Percentiles rank a stretch among this genome's conserved stretches.
Evolutionary conservation across 169 alveolate genomes (phyloP).

Genomic region (Besnoitia besnoiti): DNA sequence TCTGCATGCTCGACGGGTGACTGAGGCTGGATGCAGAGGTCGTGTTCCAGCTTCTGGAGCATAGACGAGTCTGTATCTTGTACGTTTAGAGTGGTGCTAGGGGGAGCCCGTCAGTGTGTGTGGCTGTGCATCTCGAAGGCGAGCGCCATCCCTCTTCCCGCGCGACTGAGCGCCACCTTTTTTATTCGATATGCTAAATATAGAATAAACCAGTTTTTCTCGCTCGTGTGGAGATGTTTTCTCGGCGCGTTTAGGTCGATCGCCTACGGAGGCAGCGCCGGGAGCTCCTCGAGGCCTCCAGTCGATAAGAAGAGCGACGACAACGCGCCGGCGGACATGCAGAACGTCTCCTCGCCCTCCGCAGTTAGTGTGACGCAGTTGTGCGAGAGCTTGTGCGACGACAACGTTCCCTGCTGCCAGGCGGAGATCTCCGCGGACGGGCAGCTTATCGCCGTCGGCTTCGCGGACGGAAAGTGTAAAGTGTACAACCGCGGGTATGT

Average conservation of each 20-base stretch:
- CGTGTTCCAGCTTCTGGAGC: too few relatives aligned
- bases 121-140: too few relatives aligned
- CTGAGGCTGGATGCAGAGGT: too few relatives aligned
- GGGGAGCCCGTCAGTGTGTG: too few relatives aligned
- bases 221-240: too few relatives aligned
- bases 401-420: conserved; percentile 52
- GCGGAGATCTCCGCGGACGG: conserved; percentile 22
- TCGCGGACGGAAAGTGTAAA: conserved; percentile 50
- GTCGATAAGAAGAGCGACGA: conserved; percentile 10
- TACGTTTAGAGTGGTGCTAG: too few relatives aligned
- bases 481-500: conserved; percentile 47
- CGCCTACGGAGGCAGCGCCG: neutral
- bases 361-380: conserved; percentile 16
- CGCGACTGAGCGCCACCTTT: too few relatives aligned
- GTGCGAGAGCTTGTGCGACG: conserved; percentile 45
- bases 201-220: too few relatives aligned
- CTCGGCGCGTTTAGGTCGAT: neutral
- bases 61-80: too few relatives aligned
- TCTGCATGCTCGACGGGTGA: too few relatives aligned
- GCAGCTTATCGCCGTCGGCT: conserved; percentile 40
- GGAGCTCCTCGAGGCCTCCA: neutral
- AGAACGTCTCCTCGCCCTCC: neutral
- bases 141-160: too few relatives aligned
- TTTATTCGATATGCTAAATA: too few relatives aligned
- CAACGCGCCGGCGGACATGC: neutral